These are phyloP conservation scores for Tuber borchii DNA, from an alignment of 495 filamentous ascomycete genomes.

Conservation along the genomic window DNA sequence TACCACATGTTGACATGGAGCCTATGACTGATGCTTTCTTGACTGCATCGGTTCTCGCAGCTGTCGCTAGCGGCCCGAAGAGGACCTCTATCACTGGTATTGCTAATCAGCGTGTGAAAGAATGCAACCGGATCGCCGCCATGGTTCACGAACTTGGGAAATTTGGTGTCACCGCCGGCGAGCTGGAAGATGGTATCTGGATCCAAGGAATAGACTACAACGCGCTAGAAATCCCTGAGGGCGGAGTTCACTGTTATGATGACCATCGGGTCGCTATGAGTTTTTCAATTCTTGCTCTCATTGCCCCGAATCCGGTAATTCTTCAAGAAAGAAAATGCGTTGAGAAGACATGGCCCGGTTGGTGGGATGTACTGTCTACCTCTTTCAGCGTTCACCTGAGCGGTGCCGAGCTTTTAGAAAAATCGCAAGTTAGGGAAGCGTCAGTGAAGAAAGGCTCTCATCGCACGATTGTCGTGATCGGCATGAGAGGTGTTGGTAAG, in stretches of 20 bases:
- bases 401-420: constrained; percentile 56
- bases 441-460: constrained; percentile 31
- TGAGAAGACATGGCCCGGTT: constrained; percentile 98
- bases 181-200: constrained; percentile 88
- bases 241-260: constrained; percentile 86
- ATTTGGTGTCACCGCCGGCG: constrained; percentile 79
- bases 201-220: constrained; percentile 62
- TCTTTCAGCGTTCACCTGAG: constrained; percentile 66
- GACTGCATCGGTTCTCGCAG: constrained; percentile 85
- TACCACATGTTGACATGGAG: constrained; percentile 83
- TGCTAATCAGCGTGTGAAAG: constrained; percentile 97
- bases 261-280: constrained; percentile 98
- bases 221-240: constrained; percentile 55
- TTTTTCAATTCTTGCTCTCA: constrained; percentile 79
- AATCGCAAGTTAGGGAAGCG: constrained; percentile 44
- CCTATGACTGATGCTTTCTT: constrained; percentile 99
- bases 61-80: constrained; percentile 78
- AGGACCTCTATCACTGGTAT: constrained; percentile 71
- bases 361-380: constrained; percentile 84
- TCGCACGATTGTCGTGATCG: constrained; percentile 82
- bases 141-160: constrained; percentile 97
- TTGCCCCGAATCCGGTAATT: constrained; percentile 66
- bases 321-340: constrained; percentile 86
- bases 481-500: constrained; percentile 97
- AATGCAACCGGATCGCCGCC: constrained; percentile 92